Percentiles rank a stretch among this genome's conserved stretches.
Evolutionary conservation across 2,329 filamentous ascomycete species (phyloP).

Genomic region (Ophiocordyceps camponoti-rufipedis): DNA sequence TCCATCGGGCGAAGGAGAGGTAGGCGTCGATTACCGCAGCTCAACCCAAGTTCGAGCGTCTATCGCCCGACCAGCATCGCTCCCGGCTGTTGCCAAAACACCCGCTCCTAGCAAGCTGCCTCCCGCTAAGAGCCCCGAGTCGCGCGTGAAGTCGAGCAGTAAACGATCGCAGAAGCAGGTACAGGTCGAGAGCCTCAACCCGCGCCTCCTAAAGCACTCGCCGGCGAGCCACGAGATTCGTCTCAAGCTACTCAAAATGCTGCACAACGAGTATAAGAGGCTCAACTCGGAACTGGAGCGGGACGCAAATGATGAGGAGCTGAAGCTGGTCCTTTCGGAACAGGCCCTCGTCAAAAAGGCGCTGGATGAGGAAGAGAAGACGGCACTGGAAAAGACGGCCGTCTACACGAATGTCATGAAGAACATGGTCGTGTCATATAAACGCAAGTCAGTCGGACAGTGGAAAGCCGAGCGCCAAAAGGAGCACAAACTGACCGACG

Average conservation of each 20-base stretch:
- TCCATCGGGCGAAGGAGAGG: not conserved
- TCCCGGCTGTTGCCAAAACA: constrained; percentile 10
- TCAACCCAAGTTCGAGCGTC: constrained; percentile 2
- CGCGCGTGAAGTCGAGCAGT: not conserved
- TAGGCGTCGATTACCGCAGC: too few relatives aligned
- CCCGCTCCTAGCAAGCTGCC: not conserved
- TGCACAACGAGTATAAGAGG: constrained; percentile 47
- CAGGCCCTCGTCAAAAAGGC: constrained; percentile 51
- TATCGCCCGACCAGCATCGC: constrained; percentile 13
- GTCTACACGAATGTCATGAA: constrained; percentile 79
- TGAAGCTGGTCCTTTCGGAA: constrained; percentile 35
- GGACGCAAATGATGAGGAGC: constrained; percentile 26
- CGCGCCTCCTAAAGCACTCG: constrained; percentile 40
- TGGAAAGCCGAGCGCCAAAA: constrained; percentile 46
- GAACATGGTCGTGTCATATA: constrained; percentile 57
- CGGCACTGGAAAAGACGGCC: constrained; percentile 44
- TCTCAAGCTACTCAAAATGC: constrained; percentile 36
- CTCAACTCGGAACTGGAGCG: constrained; percentile 46
- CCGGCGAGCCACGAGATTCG: constrained; percentile 40
- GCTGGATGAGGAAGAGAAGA: constrained; percentile 62
- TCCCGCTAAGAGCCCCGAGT: not conserved
- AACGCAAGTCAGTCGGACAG: constrained; percentile 51
- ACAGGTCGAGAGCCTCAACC: constrained; percentile 41
- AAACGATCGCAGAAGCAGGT: constrained; percentile 5
- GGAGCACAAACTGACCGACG: constrained; percentile 18